phyloP scores from a whole-genome alignment of 176 grass and related monocot genomes.

The Ananas comosus region DNA sequence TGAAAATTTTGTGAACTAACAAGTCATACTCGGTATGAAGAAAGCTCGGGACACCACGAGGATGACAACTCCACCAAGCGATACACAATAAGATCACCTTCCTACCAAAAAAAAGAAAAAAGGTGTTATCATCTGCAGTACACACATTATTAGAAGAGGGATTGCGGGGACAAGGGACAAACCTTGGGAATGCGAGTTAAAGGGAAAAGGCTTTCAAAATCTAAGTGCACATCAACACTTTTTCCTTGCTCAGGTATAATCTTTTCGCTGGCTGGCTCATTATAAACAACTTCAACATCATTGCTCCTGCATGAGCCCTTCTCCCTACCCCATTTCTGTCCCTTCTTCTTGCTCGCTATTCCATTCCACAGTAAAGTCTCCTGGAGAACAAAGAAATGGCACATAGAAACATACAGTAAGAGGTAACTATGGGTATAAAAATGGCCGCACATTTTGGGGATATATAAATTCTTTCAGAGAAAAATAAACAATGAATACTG shows the following conservation, averaged over 20 bases:
- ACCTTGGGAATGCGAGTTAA: constrained; percentile 74
- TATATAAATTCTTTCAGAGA: background rate
- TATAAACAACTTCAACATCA: constrained; percentile 6
- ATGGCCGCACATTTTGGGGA: background rate
- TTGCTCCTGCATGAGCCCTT: constrained; percentile 22
- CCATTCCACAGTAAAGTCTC: constrained; percentile 64
- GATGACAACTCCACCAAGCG: constrained; percentile 76
- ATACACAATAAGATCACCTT: constrained; percentile 78
- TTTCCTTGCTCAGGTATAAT: constrained; percentile 34
- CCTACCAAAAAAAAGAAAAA: constrained; percentile 28
- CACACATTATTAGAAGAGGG: constrained; percentile 10
- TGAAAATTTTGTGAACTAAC: background rate
- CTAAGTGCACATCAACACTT: constrained; percentile 26
- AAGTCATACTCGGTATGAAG: constrained; percentile 56
- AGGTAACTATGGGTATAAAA: background rate
- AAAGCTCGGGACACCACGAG: constrained; percentile 83
- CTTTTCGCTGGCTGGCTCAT: constrained; percentile 25
- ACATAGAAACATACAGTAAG: constrained; percentile 6
- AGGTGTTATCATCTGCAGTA: constrained; percentile 3
- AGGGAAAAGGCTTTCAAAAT: constrained; percentile 64
- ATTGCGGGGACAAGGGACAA: constrained; percentile 3
- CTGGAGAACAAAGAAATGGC: constrained; percentile 34
- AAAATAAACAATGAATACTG: background rate
- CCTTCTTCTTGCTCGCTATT: constrained; percentile 83
- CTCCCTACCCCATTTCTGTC: constrained; percentile 77